These are phyloP conservation scores for Torulaspora gathmanii DNA, from an alignment of 805 yeast genomes.

Conservation along the genomic window DNA sequence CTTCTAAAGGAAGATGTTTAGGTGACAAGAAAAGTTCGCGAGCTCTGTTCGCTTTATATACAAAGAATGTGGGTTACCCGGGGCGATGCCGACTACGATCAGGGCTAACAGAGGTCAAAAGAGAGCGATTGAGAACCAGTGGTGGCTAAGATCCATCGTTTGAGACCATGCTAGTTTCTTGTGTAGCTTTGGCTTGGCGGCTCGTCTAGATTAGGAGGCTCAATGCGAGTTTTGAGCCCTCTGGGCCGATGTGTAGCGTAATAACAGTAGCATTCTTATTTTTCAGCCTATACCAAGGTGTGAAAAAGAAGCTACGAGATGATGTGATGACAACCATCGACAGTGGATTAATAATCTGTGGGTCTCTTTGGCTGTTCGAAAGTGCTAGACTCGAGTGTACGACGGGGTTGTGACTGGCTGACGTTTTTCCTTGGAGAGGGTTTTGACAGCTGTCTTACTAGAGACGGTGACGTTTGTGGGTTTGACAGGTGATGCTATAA, in stretches of 20 bases:
- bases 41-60: neutral
- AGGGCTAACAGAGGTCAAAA: too few species aligned
- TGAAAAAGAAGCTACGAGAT: neutral
- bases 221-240: neutral
- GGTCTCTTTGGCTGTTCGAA: too few species aligned
- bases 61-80: neutral
- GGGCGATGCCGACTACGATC: neutral
- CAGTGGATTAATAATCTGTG: too few species aligned
- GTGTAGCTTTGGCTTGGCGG: too few species aligned
- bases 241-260: neutral
- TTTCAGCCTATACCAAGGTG: neutral
- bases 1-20: constrained; percentile 6
- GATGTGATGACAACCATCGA: too few species aligned
- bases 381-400: too few species aligned
- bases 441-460: neutral
- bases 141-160: too few species aligned
- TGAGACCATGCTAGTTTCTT: too few species aligned
- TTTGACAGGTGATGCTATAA: neutral
- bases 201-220: neutral
- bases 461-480: neutral
- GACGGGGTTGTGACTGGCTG: neutral
- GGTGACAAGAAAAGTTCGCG: neutral
- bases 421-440: neutral
- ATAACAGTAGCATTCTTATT: neutral
- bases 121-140: too few species aligned